phyloP scores from a whole-genome alignment of 2,329 filamentous ascomycete species.

The Diaporthe destruens region DNA sequence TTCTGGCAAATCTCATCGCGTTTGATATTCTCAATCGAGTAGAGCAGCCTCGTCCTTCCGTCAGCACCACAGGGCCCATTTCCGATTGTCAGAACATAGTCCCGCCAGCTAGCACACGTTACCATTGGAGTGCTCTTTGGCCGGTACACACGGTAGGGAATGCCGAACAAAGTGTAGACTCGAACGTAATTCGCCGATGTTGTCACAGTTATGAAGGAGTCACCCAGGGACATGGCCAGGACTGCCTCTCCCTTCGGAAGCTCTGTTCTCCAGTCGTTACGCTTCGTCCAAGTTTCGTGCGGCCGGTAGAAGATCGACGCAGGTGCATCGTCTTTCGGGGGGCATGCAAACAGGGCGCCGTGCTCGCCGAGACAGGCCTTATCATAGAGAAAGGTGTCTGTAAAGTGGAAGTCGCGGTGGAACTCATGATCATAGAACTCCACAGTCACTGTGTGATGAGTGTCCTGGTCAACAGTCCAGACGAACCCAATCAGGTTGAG shows the following conservation, averaged over 20 bases:
- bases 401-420: conserved; percentile 96
- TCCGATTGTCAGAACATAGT: conserved; percentile 96
- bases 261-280: conserved; percentile 89
- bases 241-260: conserved; percentile 90
- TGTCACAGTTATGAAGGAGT: conserved; percentile 90
- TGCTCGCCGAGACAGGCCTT: conserved; percentile 92
- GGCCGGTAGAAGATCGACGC: conserved; percentile 95
- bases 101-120: conserved; percentile 92
- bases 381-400: conserved; percentile 94
- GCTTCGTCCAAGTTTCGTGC: conserved; percentile 94
- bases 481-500: conserved; percentile 94
- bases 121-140: conserved; percentile 93
- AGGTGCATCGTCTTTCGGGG: conserved; percentile 71
- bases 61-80: conserved; percentile 88
- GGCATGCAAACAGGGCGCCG: conserved; percentile 87
- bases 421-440: conserved; percentile 97
- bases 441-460: conserved; percentile 92
- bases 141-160: conserved; percentile 88
- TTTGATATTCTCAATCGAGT: conserved; percentile 95
- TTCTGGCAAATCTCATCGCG: conserved; percentile 94
- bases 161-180: conserved; percentile 92
- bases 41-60: conserved; percentile 82
- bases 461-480: conserved; percentile 97
- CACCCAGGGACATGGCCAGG: conserved; percentile 88
- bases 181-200: conserved; percentile 91